Evolutionary conservation across 192 early-diverging fungal species (phyloP).

Genomic region (Chytriomyces confervae): DNA sequence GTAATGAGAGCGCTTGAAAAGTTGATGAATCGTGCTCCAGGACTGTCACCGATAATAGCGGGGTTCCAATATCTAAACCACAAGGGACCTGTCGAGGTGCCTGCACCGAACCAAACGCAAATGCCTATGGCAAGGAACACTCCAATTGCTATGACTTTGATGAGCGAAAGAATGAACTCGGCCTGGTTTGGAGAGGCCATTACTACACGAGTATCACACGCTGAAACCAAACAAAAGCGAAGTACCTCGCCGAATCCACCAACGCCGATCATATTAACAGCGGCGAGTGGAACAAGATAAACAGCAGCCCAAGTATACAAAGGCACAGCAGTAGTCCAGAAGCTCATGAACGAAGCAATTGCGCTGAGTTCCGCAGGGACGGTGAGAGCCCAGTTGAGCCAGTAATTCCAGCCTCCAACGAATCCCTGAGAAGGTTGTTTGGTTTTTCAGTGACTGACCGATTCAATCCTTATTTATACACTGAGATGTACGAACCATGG

Average conservation of each 20-base stretch:
- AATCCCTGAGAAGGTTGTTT: conserved; percentile 55
- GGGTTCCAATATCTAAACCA: conserved; percentile 33
- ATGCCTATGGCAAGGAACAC: conserved; percentile 83
- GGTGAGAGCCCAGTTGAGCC: conserved; percentile 42
- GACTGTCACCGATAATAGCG: conserved; percentile 9
- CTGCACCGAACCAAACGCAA: conserved; percentile 65
- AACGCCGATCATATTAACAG: conserved; percentile 67
- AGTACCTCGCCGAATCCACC: conserved; percentile 66
- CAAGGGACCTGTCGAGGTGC: conserved; percentile 37
- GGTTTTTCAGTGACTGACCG: not conserved
- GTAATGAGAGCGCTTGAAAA: conserved; percentile 73
- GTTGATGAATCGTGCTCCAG: conserved; percentile 49
- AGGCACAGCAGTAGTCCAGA: conserved; percentile 57
- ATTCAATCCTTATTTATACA: not conserved
- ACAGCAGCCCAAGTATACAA: conserved; percentile 52
- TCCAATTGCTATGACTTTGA: conserved; percentile 83
- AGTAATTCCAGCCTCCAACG: conserved; percentile 37
- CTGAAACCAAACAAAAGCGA: too few species aligned
- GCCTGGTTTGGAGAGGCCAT: too few species aligned
- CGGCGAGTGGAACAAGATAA: conserved; percentile 59
- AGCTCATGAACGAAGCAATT: conserved; percentile 74
- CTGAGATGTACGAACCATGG: conserved; percentile 14
- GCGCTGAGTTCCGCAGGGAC: conserved; percentile 76
- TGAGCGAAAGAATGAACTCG: conserved; percentile 34
- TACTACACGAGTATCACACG: too few species aligned